Evolutionary conservation across 805 yeast species (phyloP), one percentile per base, ranked within the genome.

Genomic region (Yamadazyma sp.): DNA sequence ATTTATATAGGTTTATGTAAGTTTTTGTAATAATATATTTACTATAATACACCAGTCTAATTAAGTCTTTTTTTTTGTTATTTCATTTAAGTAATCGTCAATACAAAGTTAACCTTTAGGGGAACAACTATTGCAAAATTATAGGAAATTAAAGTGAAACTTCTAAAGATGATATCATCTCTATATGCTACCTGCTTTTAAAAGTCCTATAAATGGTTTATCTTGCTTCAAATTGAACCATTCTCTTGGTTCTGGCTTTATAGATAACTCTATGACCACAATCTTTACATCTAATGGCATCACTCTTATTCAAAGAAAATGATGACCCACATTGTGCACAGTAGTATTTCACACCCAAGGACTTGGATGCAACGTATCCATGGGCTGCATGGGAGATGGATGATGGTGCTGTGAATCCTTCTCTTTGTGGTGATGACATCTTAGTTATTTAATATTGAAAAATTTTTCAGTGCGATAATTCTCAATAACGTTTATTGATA

Each of bases 261-360:
- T 91, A 86, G 44, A 93, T 71, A 42, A 93, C 97, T 69, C 98
- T 83, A 69, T 93, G 98, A 45, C 98, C 98, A 66, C 98, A 93
- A 50, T 89, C 95, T 66, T 88, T 89, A 69, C 98, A 93, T 70
- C 98, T 85, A 46, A 93, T 95, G 20, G 98, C 95, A 61, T 93
- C 98, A 49, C 85, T 86, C 66, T 91, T 87, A 35, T 87, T 81
- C 48, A 93, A 76, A 3, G 95, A 79, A 50, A 89, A 83, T 36
- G 82, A 80, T 37, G 89, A 78, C 7, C 97, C 95, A 66, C 98
- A 93, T 69, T 87, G 93, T 28, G 98, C 96, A 65, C 98, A 91
- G 57, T 88, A 81, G 66, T 91, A 91, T 54, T 84, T 86, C 50
- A 88, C 93, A 38, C 96, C 95, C 53, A 81, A 82, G 40, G 81